Conservation (phyloP, 148 eudicot species). For the Selenicereus undatus region DNA sequence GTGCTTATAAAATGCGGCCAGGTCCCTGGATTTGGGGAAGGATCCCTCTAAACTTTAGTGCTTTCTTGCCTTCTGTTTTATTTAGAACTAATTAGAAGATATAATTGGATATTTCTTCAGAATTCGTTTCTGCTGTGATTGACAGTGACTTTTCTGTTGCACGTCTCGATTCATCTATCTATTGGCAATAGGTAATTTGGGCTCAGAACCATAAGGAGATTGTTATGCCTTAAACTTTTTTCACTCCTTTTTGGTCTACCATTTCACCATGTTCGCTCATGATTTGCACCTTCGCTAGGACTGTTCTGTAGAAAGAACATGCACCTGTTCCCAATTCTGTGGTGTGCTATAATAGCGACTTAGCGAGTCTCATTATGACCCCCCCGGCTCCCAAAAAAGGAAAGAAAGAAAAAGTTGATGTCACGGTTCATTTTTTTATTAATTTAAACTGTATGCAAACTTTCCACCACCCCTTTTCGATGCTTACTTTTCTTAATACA, state of each 20-base stretch:
- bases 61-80: background rate
- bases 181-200: background rate
- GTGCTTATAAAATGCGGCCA: constrained; percentile 6
- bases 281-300: constrained; percentile 1
- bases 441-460: background rate
- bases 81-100: background rate
- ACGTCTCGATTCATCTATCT: background rate
- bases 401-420: too few species aligned
- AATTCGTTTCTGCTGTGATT: background rate
- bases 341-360: background rate
- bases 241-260: background rate
- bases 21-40: constrained; percentile 8
- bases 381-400: background rate
- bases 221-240: background rate
- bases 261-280: background rate
- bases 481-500: too few species aligned
- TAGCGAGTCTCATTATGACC: background rate
- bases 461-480: too few species aligned
- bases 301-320: background rate
- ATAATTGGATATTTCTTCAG: constrained; percentile 4
- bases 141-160: constrained; percentile 3
- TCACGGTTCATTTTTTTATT: background rate
- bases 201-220: constrained; percentile 6
- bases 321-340: background rate
- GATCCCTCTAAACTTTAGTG: background rate